These are phyloP conservation scores for Boletus patriciae DNA, from an alignment of 768 basidiomycete genomes.

Conservation along the genomic window DNA sequence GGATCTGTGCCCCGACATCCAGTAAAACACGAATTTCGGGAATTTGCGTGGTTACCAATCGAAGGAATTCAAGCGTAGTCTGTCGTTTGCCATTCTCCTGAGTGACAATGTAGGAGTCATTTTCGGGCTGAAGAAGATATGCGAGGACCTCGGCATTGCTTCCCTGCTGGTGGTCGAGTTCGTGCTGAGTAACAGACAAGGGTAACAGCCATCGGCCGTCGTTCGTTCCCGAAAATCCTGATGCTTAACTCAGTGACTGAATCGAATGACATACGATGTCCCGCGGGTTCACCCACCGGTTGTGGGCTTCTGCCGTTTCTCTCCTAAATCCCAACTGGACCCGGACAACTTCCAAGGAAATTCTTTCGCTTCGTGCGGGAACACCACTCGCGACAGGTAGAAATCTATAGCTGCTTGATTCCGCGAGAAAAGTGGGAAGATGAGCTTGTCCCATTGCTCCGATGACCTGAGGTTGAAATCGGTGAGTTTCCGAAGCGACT, in stretches of 20 bases:
- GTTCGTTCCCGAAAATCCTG: constrained; percentile 42
- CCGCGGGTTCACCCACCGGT: constrained; percentile 1
- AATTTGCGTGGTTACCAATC: constrained; percentile 29
- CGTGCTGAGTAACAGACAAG: constrained; percentile 29
- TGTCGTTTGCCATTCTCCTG: background rate
- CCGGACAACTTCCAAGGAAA: constrained; percentile 30
- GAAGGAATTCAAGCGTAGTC: constrained; percentile 17
- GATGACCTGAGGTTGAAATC: constrained; percentile 4
- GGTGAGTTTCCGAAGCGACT: background rate
- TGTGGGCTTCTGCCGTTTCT: constrained; percentile 8
- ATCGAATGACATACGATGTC: background rate
- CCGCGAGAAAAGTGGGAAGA: background rate
- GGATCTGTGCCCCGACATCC: constrained; percentile 56
- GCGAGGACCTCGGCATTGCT: constrained; percentile 43
- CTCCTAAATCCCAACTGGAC: constrained; percentile 39
- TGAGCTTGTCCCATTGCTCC: constrained; percentile 2
- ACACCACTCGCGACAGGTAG: constrained; percentile 33
- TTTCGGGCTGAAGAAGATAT: constrained; percentile 27
- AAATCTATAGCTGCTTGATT: constrained; percentile 7
- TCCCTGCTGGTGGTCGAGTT: constrained; percentile 24
- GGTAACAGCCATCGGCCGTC: constrained; percentile 39
- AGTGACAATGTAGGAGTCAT: constrained; percentile 11
- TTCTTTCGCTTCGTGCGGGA: constrained; percentile 34
- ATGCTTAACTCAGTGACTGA: background rate
- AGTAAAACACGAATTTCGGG: constrained; percentile 45